Evolutionary conservation across 768 basidiomycete genomes (phyloP).

Genomic region (Amanita exitialis): DNA sequence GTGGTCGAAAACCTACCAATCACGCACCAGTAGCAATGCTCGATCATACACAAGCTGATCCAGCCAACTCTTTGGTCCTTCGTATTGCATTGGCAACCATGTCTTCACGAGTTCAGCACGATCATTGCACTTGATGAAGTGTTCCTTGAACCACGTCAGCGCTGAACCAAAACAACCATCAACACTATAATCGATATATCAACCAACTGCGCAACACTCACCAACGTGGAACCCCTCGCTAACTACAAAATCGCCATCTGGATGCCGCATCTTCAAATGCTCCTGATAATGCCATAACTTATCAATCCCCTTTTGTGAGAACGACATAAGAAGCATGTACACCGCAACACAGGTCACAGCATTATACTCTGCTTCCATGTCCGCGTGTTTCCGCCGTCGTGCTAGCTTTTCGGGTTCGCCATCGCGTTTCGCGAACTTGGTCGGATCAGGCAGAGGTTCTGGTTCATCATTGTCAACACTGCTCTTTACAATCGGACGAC

Average conservation of each 20-base stretch:
- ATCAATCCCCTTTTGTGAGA: constrained; percentile 89
- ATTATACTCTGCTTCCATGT: constrained; percentile 72
- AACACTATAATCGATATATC: not conserved
- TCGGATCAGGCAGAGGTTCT: constrained; percentile 79
- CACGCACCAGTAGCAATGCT: constrained; percentile 72
- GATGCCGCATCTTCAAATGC: constrained; percentile 71
- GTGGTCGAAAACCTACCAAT: too few relatives aligned
- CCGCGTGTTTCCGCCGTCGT: constrained; percentile 56
- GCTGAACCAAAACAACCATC: constrained; percentile 29
- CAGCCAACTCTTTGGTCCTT: constrained; percentile 73
- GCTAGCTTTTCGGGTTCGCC: constrained; percentile 69
- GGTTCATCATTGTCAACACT: constrained; percentile 7
- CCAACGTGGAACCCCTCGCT: constrained; percentile 79
- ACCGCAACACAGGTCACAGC: constrained; percentile 82
- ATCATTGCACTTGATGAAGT: constrained; percentile 92
- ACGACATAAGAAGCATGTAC: constrained; percentile 87
- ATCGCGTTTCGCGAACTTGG: constrained; percentile 60
- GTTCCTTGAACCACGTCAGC: constrained; percentile 82
- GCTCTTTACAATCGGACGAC: not conserved
- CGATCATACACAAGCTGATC: constrained; percentile 92
- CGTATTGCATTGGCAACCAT: constrained; percentile 76
- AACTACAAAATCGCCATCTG: constrained; percentile 64
- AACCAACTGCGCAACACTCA: constrained; percentile 16
- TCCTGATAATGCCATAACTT: constrained; percentile 71
- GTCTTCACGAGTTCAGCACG: constrained; percentile 84